Base-by-base conservation (phyloP, 2,329 filamentous ascomycete genomes). In the Pseudocercospora fuligena region DNA sequence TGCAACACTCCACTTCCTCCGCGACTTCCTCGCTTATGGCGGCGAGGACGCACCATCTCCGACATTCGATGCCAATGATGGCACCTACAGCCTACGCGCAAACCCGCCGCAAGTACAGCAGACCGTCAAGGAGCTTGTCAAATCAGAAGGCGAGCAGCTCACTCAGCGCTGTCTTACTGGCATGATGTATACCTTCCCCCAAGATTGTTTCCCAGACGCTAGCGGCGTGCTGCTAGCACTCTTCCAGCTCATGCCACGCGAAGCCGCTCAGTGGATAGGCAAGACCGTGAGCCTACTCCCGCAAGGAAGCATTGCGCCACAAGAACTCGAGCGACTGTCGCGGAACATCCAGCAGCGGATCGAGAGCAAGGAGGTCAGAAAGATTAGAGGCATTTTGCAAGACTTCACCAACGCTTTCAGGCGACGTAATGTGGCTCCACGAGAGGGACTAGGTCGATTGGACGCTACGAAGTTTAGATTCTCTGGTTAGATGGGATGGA, bases 171-270 rank as follows among this genome's bases (percentile, higher is more conserved):
- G 97, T 65, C 86, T 99, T 82, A 95, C 94, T 0, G 95, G 95
- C 67, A 97, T 99, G 94, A 98, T 99, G 94, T 97, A 97, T 78
- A 96, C 91, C 0, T 99, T 99, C 81, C 96, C 95, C 0, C 88
- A 92, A 51, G 95, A 98, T 78, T 97, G 94, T 81, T 97, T 98
- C 76, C 90, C 94, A 0, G 95, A 99, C 77, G 94, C 93, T 16
- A 97, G 93, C 58, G 94, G 93, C 4, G 92, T 97, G n/a, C 82
- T 99, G 61, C 88, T 99, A 67, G 90, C 90, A 3, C 85, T 98
- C 70, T 97, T 99, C 77, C 91, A 97, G 78, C 83, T 98, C 47
- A 84, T 96, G 76, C 95, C 95, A 0, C 84, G 88, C 62, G 87
- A 95, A 76, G 92, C 93, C 14, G 89, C 91, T 1, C 79, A 83